Conservation (phyloP, 371 early-diverging fungal species). For the Zychaea mexicana region DNA sequence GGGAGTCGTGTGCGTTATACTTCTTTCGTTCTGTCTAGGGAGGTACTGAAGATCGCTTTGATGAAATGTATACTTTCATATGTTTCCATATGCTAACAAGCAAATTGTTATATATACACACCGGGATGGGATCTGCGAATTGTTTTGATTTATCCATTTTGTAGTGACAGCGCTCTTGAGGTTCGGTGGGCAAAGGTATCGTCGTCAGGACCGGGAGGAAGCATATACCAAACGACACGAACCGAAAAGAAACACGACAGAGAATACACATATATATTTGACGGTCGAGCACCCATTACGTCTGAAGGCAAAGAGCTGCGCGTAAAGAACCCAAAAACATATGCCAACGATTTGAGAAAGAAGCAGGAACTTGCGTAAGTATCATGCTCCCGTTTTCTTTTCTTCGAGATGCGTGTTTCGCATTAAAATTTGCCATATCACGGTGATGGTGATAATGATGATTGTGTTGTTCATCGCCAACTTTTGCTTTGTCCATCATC, state of each 20-base stretch:
- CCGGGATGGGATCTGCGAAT: too few species aligned
- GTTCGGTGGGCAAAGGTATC: conserved; percentile 32
- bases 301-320: conserved; percentile 22
- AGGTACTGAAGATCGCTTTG: too few species aligned
- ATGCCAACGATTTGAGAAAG: conserved; percentile 2
- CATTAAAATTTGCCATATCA: too few species aligned
- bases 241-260: conserved; percentile 1
- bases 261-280: conserved; percentile 28
- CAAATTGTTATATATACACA: too few species aligned
- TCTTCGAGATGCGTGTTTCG: too few species aligned
- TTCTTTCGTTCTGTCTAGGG: too few species aligned
- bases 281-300: conserved; percentile 27
- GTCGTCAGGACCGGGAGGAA: background rate
- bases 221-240: background rate
- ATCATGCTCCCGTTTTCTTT: too few species aligned
- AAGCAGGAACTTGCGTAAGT: conserved; percentile 13
- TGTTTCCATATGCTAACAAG: background rate
- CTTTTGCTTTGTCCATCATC: background rate
- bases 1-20: too few species aligned
- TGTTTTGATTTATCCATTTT: too few species aligned
- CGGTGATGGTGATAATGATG: background rate
- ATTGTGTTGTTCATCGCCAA: background rate
- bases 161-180: conserved; percentile 35
- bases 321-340: conserved; percentile 10
- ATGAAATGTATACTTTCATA: background rate